phyloP scores from a whole-genome alignment of 495 filamentous ascomycete species.

The Neurospora sp. region DNA sequence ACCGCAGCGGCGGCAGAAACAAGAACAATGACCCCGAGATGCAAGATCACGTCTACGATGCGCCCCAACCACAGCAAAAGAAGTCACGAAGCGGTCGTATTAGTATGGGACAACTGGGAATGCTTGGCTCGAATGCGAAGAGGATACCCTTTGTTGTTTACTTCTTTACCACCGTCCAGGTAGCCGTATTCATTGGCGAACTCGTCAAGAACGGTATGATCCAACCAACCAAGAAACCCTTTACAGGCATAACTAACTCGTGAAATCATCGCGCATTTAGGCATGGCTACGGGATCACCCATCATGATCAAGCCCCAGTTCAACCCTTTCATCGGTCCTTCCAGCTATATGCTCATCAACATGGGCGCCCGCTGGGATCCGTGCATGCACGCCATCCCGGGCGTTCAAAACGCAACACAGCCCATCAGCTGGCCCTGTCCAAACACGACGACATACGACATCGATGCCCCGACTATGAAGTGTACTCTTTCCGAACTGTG shows the following conservation, averaged over 20 bases:
- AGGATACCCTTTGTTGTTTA: conserved; percentile 79
- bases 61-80: conserved; percentile 12
- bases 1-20: conserved; percentile 26
- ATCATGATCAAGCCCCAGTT: conserved; percentile 80
- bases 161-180: conserved; percentile 63
- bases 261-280: conserved; percentile 9
- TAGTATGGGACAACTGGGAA: conserved; percentile 38
- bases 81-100: conserved; percentile 22
- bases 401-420: conserved; percentile 44
- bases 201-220: conserved; percentile 68
- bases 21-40: conserved; percentile 30
- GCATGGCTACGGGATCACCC: conserved; percentile 56
- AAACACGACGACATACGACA: conserved; percentile 50
- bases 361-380: conserved; percentile 91
- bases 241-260: not conserved
- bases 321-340: conserved; percentile 96
- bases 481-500: conserved; percentile 74
- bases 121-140: conserved; percentile 37
- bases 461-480: conserved; percentile 29
- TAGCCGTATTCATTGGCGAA: conserved; percentile 85
- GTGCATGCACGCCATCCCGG: conserved; percentile 79
- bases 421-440: conserved; percentile 61
- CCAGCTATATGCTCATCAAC: conserved; percentile 80
- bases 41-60: conserved; percentile 43
- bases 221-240: not conserved